These are phyloP conservation scores for Kluyveromyces sp. DNA, from an alignment of 1,139 yeast species.

Conservation along the genomic window DNA sequence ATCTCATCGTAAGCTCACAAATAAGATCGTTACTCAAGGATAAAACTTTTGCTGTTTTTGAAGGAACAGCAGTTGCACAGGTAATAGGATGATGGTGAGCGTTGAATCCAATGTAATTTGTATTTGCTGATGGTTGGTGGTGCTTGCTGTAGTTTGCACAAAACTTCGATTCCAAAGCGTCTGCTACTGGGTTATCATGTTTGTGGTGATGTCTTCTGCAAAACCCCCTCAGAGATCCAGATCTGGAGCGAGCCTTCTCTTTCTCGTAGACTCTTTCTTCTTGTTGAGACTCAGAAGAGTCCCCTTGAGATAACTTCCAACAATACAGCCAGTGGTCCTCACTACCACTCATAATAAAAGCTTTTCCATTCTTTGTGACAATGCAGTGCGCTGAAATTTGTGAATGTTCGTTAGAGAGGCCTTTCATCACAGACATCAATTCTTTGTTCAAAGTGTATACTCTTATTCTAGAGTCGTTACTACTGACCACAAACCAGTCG, in stretches of 20 bases:
- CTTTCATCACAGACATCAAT: constrained; percentile 64
- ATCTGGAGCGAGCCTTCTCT: constrained; percentile 1
- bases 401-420: constrained; percentile 61
- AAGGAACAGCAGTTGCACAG: constrained; percentile 73
- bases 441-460: constrained; percentile 52
- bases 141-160: not conserved
- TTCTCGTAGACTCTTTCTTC: not conserved
- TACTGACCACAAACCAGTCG: constrained; percentile 21
- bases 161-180: not conserved
- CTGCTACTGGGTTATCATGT: not conserved
- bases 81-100: constrained; percentile 72
- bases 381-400: constrained; percentile 52
- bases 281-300: not conserved
- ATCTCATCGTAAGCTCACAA: constrained; percentile 48
- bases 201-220: not conserved
- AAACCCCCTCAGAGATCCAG: constrained; percentile 3
- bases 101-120: constrained; percentile 59
- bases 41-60: constrained; percentile 55
- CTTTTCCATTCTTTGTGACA: constrained; percentile 10
- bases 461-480: constrained; percentile 71
- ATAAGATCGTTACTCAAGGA: constrained; percentile 73
- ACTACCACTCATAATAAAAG: constrained; percentile 39
- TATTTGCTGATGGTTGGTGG: constrained; percentile 27
- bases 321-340: constrained; percentile 39
- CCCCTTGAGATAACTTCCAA: constrained; percentile 21